A percentile compares a stretch with the other conserved stretches of the same genome.
Conservation (phyloP, 2,329 filamentous ascomycete species). For the Didymella lethalis region DNA sequence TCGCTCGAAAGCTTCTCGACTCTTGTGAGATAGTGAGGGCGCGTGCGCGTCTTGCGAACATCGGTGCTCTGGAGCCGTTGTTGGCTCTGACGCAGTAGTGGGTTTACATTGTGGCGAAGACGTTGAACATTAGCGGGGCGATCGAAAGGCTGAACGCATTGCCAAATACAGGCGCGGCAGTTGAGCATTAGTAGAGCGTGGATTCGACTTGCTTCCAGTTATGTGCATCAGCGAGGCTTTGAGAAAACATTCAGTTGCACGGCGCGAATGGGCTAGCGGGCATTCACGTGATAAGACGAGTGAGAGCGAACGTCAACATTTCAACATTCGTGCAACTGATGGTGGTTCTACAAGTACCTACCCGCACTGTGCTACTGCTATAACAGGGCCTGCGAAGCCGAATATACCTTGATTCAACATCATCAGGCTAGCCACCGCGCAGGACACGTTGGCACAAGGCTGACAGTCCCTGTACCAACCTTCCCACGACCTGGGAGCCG, state of each 20-base stretch:
- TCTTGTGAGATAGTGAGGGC: constrained; percentile 14
- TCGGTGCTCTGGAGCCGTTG: constrained; percentile 25
- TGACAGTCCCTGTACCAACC: constrained; percentile 18
- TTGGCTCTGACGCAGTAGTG: constrained; percentile 26
- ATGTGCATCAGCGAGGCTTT: constrained; percentile 5
- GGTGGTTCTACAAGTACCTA: constrained; percentile 19
- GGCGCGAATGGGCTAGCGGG: constrained; percentile 21
- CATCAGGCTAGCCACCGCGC: constrained; percentile 10
- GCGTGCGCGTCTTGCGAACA: constrained; percentile 17
- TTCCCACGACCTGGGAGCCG: constrained; percentile 14
- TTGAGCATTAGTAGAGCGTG: constrained; percentile 52
- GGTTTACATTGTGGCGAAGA: constrained; percentile 34
- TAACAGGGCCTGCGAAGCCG: constrained; percentile 28
- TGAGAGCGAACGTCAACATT: neutral
- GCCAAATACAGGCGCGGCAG: constrained; percentile 55
- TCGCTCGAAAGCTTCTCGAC: constrained; percentile 22
- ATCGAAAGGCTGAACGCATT: constrained; percentile 54
- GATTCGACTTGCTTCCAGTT: constrained; percentile 15
- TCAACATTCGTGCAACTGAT: constrained; percentile 3
- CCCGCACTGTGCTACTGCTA: constrained; percentile 25
- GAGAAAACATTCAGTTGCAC: constrained; percentile 30
- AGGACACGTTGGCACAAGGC: constrained; percentile 19
- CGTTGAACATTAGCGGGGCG: constrained; percentile 30
- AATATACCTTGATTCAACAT: constrained; percentile 37
- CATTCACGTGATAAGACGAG: constrained; percentile 15